phyloP scores from a whole-genome alignment of 2,329 filamentous ascomycete species.

The Aspergillus ruber region DNA sequence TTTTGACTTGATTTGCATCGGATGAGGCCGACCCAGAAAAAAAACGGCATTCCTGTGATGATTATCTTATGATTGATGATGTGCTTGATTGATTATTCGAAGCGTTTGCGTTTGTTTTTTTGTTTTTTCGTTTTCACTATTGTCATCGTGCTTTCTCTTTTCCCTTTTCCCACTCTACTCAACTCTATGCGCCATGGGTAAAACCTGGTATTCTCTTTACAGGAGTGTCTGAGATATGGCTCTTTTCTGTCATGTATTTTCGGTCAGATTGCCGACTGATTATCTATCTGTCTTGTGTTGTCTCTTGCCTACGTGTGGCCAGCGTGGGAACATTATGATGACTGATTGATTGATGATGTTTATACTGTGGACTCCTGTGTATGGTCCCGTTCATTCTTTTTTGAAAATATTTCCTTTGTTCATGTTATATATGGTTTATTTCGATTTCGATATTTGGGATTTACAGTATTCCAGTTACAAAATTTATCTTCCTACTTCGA shows the following conservation, averaged over 20 bases:
- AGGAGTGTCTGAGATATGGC: background rate
- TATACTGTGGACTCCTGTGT: background rate
- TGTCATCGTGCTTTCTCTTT: too few relatives aligned
- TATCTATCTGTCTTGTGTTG: background rate
- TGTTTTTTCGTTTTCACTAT: background rate
- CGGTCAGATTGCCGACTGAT: background rate
- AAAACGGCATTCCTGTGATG: background rate
- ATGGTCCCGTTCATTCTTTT: constrained; percentile 4
- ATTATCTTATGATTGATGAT: background rate
- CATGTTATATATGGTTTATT: too few relatives aligned
- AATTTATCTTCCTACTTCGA: too few relatives aligned
- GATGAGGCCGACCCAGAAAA: background rate
- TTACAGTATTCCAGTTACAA: too few relatives aligned
- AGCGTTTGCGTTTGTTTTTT: background rate
- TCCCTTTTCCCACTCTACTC: too few relatives aligned
- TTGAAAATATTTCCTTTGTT: constrained; percentile 10
- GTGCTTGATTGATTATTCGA: background rate
- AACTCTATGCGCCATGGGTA: background rate
- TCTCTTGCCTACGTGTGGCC: constrained; percentile 5
- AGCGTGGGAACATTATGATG: constrained; percentile 7
- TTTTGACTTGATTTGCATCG: background rate
- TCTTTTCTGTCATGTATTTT: background rate
- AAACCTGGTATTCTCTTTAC: background rate
- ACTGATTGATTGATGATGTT: constrained; percentile 2
- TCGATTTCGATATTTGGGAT: too few relatives aligned